Conservation (phyloP, 2,329 filamentous ascomycete species). For the Phoma herbarum region DNA sequence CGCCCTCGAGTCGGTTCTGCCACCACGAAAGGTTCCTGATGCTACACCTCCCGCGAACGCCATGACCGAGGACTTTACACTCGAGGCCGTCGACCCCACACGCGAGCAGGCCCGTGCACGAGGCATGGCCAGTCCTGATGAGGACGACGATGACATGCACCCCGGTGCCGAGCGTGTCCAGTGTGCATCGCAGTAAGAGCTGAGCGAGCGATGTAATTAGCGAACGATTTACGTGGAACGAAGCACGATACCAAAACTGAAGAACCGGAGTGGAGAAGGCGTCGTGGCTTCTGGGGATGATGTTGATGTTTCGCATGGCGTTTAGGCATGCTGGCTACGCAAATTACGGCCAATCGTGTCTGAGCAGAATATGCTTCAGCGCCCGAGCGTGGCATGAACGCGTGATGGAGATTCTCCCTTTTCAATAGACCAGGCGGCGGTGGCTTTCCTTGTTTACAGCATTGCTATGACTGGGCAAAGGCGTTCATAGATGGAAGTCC, state of each 20-base stretch:
- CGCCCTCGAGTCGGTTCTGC: conserved; percentile 84
- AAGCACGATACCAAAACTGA: conserved; percentile 19
- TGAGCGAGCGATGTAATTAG: neutral
- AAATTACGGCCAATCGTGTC: conserved; percentile 6
- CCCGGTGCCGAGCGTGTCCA: conserved; percentile 79
- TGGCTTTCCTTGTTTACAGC: conserved; percentile 22
- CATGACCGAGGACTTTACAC: conserved; percentile 88
- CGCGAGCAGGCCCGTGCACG: conserved; percentile 72
- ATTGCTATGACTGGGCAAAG: conserved; percentile 24
- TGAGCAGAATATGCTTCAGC: conserved; percentile 6
- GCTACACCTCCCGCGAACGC: conserved; percentile 77
- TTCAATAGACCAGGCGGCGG: conserved; percentile 15
- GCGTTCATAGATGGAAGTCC: conserved; percentile 23
- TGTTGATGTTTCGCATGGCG: conserved; percentile 18
- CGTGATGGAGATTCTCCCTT: conserved; percentile 3
- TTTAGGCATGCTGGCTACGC: conserved; percentile 13
- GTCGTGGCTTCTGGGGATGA: conserved; percentile 20
- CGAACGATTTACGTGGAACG: conserved; percentile 20
- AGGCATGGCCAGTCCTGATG: conserved; percentile 69
- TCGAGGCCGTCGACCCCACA: conserved; percentile 82
- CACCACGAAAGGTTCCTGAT: conserved; percentile 69
- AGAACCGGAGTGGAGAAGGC: conserved; percentile 9
- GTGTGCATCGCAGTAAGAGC: conserved; percentile 82
- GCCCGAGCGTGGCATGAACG: neutral
- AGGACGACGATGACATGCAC: conserved; percentile 69